Evolutionary conservation across 768 basidiomycete genomes (phyloP).

Genomic region (Amanita molliuscula): DNA sequence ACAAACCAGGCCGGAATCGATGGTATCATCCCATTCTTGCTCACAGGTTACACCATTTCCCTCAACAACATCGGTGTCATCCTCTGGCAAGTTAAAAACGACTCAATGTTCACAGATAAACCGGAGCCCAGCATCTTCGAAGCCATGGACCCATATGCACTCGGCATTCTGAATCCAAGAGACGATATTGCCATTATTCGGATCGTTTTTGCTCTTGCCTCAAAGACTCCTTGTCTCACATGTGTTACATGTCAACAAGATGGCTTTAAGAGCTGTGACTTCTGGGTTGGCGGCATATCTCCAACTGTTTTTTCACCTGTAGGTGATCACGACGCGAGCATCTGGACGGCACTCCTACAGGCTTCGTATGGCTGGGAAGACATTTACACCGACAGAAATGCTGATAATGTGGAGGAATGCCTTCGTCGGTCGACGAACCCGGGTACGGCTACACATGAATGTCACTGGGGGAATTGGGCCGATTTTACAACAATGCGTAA

Average conservation of each 20-base stretch:
- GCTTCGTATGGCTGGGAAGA: conserved; percentile 9
- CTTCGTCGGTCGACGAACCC: conserved; percentile 1
- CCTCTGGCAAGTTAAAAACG: not conserved
- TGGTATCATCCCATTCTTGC: not conserved
- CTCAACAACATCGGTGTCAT: not conserved
- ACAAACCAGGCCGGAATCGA: not conserved
- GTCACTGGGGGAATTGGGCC: conserved; percentile 1
- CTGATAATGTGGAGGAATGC: not conserved
- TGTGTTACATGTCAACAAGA: not conserved
- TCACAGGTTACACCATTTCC: not conserved
- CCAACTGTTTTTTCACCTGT: conserved; percentile 7
- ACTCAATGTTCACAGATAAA: conserved; percentile 7
- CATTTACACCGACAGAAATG: not conserved
- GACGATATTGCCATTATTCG: not conserved
- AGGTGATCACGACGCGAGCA: not conserved
- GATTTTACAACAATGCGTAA: not conserved
- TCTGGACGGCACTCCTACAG: conserved; percentile 3
- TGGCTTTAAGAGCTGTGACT: conserved; percentile 4
- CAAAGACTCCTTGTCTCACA: conserved; percentile 14
- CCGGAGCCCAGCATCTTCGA: not conserved
- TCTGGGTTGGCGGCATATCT: conserved; percentile 12
- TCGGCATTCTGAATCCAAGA: conserved; percentile 7
- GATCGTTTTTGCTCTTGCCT: conserved; percentile 8
- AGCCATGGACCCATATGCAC: not conserved
- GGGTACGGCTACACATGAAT: conserved; percentile 4